Conservation (phyloP, 345 rosid species). For the Barbarea vulgaris region DNA sequence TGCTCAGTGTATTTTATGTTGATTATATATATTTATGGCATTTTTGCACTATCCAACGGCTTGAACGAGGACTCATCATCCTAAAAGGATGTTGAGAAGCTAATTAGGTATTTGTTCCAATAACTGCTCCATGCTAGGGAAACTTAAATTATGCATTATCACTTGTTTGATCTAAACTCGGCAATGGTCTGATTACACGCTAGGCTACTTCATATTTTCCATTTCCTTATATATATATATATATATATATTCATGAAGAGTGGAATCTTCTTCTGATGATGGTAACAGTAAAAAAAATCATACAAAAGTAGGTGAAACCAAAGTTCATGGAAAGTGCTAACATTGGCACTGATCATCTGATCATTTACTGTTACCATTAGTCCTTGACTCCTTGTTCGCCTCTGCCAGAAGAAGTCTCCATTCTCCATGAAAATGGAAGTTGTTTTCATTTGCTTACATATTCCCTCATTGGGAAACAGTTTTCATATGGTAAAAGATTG, state of each 20-base stretch:
- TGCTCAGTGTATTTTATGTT: conserved; percentile 38
- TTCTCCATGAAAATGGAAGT: neutral
- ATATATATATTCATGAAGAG: neutral
- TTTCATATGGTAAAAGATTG: neutral
- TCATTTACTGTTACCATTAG: neutral
- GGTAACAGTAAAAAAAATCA: neutral
- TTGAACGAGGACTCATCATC: conserved; percentile 27
- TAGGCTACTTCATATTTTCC: conserved; percentile 7
- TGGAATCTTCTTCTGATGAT: neutral
- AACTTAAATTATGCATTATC: conserved; percentile 6
- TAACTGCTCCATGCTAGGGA: conserved; percentile 16
- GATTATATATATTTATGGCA: conserved; percentile 34
- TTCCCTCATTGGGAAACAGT: neutral
- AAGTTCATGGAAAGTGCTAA: neutral
- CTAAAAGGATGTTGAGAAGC: conserved; percentile 29
- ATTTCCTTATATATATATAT: neutral
- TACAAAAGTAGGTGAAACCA: neutral
- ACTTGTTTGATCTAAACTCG: neutral
- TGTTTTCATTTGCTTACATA: neutral
- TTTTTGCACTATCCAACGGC: conserved; percentile 35
- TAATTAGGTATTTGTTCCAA: neutral
- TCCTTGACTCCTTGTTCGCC: neutral
- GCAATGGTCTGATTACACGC: neutral
- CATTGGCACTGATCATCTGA: neutral
- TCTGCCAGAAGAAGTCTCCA: neutral